Base-by-base conservation (phyloP, 495 filamentous ascomycete genomes). In the Penicillium riverlandense region DNA sequence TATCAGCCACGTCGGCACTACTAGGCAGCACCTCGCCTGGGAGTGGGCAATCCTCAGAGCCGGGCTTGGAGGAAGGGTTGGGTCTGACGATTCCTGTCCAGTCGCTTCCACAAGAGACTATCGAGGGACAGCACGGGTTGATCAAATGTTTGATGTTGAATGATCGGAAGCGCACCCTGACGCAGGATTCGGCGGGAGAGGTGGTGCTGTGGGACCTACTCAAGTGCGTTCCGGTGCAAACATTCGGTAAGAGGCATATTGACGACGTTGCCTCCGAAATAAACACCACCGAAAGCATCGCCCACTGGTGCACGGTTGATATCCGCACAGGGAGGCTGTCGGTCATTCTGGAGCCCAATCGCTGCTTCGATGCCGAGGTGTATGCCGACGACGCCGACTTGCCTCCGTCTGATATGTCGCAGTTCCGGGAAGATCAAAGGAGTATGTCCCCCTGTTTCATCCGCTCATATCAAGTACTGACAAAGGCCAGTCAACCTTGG, bases 281-380 rank as follows among this genome's bases (percentile, higher is more conserved):
- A 39, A 96, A 96, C 57, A 96, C 88, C 1, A 69, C 75, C 8
- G 90, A 95, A 58, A 90, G 80, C 33, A 86, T 97, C 40, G 83
- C 89, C 6, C 89, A 95, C 46, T 98, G 92, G 92, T 97, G 91
- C 58, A 83, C 84, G 10, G 86, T 97, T 38, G 90, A 98, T 56
- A 91, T 89, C 28, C 82, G 90, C 43, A 97, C 92, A 5, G 92
- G 92, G 34, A 83, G 85, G 48, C 64, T 98, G 44, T 89, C 89
- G 3, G 90, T 94, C 27, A 84, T 96, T 10, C 63, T 98, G 13
- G 92, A 97, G 53, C 87, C 90, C 36, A 95, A 92, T 53, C 90
- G 92, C 48, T 97, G 92, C 59, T 98, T 98, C 54, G 94, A 97
- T 63, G 94, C 90, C 32, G 92, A 98, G 59, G 85, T 94, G 67